These are phyloP conservation scores for Cladobotryum mycophilum DNA, from an alignment of 2,329 filamentous ascomycete genomes.

Conservation along the genomic window DNA sequence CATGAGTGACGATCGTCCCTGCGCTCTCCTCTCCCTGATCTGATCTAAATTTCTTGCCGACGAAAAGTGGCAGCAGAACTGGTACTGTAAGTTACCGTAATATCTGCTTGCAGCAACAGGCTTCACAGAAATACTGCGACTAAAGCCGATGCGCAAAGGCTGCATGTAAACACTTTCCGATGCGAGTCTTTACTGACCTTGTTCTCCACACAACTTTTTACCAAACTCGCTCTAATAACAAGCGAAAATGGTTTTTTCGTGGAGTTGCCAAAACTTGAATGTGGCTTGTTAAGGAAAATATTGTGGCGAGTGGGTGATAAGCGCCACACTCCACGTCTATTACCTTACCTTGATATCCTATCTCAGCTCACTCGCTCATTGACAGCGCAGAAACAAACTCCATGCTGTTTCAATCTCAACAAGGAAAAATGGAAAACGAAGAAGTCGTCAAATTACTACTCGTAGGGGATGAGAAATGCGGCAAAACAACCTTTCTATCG, in stretches of 20 bases:
- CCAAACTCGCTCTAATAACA: neutral
- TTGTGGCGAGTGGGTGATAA: slow-evolving; percentile 8
- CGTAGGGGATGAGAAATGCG: slow-evolving; percentile 53
- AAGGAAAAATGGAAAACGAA: slow-evolving; percentile 37
- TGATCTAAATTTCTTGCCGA: slow-evolving; percentile 6
- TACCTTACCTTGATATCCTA: neutral
- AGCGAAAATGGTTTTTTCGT: neutral
- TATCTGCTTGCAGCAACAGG: slow-evolving; percentile 11
- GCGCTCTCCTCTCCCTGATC: neutral
- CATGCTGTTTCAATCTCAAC: neutral
- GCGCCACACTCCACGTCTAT: slow-evolving; percentile 3
- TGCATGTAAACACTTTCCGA: slow-evolving; percentile 20
- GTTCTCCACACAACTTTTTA: too few relatives aligned
- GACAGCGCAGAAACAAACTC: neutral
- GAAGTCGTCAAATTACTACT: slow-evolving; percentile 46
- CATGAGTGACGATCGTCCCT: slow-evolving; percentile 19
- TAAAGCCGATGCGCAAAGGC: slow-evolving; percentile 18
- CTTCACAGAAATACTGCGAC: slow-evolving; percentile 22
- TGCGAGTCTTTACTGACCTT: neutral
- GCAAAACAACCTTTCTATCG: slow-evolving; percentile 58
- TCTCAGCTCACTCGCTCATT: neutral
- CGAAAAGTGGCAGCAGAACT: slow-evolving; percentile 9
- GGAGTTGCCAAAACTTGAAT: neutral
- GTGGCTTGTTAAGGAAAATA: neutral
- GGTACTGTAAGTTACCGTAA: neutral